phyloP scores from a whole-genome alignment of 805 yeast species.

The Lipomyces kockii region DNA sequence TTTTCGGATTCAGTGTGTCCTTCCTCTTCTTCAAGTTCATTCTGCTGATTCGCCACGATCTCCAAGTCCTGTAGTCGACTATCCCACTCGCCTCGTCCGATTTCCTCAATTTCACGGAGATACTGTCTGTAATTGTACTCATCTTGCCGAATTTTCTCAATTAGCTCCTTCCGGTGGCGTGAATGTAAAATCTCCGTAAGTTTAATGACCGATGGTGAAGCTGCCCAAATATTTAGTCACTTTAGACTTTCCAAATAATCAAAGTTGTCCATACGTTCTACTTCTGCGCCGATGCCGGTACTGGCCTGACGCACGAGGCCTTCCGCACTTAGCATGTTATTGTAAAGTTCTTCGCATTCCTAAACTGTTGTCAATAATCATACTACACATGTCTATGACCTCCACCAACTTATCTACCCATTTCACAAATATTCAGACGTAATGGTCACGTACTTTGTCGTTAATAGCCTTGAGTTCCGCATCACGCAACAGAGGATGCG shows the following conservation, averaged over 20 bases:
- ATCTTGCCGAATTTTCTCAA: conserved; percentile 40
- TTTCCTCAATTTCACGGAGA: conserved; percentile 49
- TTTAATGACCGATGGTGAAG: conserved; percentile 37
- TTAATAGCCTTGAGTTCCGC: conserved; percentile 24
- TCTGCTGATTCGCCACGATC: conserved; percentile 13
- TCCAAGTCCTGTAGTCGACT: conserved; percentile 43
- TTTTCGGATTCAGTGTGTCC: not conserved
- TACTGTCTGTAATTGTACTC: conserved; percentile 48
- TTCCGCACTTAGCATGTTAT: conserved; percentile 24
- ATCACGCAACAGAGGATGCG: conserved; percentile 37
- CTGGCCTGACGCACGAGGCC: conserved; percentile 32
- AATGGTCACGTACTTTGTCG: conserved; percentile 21
- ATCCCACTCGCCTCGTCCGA: conserved; percentile 51
- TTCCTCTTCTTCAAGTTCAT: conserved; percentile 9
- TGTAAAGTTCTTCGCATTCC: conserved; percentile 36
- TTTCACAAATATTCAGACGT: not conserved
- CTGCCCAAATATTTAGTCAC: conserved; percentile 11
- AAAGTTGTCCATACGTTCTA: conserved; percentile 24
- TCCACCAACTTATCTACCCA: not conserved
- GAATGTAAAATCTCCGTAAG: conserved; percentile 32
- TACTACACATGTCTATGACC: no score
- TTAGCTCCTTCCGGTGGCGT: conserved; percentile 31
- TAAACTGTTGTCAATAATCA: not conserved
- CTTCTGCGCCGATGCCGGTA: conserved; percentile 27
- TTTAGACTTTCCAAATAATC: conserved; percentile 8